Evolutionary conservation across 768 basidiomycete species (phyloP).

Genomic region (Dendrothele bispora): DNA sequence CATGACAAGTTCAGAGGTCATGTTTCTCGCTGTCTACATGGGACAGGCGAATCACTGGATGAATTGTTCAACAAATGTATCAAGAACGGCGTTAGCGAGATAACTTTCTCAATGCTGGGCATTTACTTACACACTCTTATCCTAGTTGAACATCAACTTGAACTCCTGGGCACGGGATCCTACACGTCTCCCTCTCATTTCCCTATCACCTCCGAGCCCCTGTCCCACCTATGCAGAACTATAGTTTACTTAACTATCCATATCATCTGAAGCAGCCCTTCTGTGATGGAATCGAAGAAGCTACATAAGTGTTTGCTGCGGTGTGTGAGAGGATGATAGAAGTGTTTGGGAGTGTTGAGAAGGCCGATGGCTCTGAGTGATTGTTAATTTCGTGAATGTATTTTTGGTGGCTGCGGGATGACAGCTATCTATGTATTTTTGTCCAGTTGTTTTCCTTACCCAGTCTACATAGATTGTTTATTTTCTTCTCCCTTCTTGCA

Average conservation of each 20-base stretch:
- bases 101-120: conserved; percentile 1
- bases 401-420: no score
- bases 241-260: no score
- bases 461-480: no score
- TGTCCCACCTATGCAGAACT: no score
- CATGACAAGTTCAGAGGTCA: conserved; percentile 32
- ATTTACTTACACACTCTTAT: neutral
- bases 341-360: conserved; percentile 42
- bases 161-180: conserved; percentile 48
- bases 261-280: conserved; percentile 33
- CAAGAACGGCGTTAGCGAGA: conserved; percentile 46
- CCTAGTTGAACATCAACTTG: conserved; percentile 30
- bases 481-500: no score
- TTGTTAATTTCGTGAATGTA: no score
- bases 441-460: no score
- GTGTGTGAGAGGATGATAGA: conserved; percentile 41
- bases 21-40: conserved; percentile 42
- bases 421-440: no score
- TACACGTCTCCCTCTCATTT: conserved; percentile 30
- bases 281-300: conserved; percentile 45
- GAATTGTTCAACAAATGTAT: conserved; percentile 45
- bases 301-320: conserved; percentile 39
- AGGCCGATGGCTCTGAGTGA: no score
- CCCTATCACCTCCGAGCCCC: no score
- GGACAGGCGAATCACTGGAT: conserved; percentile 45